Percentiles rank a stretch among this genome's conserved stretches.
phyloP scores from a whole-genome alignment of 2,329 filamentous ascomycete genomes.

The Xylariaceae sp. region DNA sequence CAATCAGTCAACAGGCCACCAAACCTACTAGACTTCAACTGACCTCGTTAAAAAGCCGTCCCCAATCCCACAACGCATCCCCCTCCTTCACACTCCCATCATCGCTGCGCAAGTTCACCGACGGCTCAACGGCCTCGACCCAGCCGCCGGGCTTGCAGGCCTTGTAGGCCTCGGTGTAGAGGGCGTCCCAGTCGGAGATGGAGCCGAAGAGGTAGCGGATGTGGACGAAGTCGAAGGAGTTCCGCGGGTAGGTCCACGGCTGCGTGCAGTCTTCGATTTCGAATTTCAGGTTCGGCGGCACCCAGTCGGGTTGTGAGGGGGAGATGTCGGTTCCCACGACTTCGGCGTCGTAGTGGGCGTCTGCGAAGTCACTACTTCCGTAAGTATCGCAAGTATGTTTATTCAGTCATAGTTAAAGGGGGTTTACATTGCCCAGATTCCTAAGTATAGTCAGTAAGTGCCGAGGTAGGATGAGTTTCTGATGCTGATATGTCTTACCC shows the following conservation, averaged over 20 bases:
- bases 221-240: constrained; percentile 52
- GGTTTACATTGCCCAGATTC: constrained; percentile 35
- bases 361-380: constrained; percentile 41
- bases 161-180: constrained; percentile 44
- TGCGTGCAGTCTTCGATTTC: constrained; percentile 57
- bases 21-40: constrained; percentile 29
- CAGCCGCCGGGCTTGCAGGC: constrained; percentile 46
- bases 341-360: constrained; percentile 41
- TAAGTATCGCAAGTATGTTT: not conserved
- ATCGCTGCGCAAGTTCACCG: constrained; percentile 20
- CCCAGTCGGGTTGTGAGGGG: constrained; percentile 51
- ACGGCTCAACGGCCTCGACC: constrained; percentile 17
- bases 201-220: constrained; percentile 49
- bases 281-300: constrained; percentile 58
- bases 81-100: constrained; percentile 20
- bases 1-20: not conserved
- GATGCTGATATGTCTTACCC: constrained; percentile 23
- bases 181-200: constrained; percentile 47
- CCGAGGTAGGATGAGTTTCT: not conserved
- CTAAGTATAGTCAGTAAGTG: constrained; percentile 6
- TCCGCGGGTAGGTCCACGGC: constrained; percentile 37
- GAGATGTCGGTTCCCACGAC: constrained; percentile 53
- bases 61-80: constrained; percentile 24
- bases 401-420: no score
- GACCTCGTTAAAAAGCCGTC: constrained; percentile 35